phyloP scores from a whole-genome alignment of 2,329 filamentous ascomycete genomes.

The Canariomyces notabilis region DNA sequence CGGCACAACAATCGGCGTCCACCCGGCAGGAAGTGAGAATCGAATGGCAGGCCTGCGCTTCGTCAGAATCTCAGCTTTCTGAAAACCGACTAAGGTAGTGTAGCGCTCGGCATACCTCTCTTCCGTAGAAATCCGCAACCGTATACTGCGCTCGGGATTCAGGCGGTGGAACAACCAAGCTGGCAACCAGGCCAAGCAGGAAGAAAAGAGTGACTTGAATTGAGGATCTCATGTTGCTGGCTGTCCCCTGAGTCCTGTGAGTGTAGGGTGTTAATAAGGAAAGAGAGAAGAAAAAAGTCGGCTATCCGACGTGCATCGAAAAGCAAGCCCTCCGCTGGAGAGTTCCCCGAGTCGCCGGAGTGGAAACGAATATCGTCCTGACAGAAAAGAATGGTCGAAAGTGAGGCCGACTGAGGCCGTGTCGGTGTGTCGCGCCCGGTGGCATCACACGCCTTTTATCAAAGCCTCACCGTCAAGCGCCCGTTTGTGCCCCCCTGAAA shows the following conservation, averaged over 20 bases:
- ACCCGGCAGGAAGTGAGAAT: constrained; percentile 17
- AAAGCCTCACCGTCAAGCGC: neutral
- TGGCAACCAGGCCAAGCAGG: constrained; percentile 14
- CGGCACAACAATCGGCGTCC: constrained; percentile 16
- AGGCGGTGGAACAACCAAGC: constrained; percentile 11
- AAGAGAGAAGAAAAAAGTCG: neutral
- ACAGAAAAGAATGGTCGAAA: too few relatives aligned
- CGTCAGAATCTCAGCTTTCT: neutral
- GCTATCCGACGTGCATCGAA: too few relatives aligned
- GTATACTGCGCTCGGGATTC: neutral
- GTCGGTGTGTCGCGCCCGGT: too few relatives aligned
- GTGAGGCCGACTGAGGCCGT: too few relatives aligned
- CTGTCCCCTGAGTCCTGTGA: neutral
- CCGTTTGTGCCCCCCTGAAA: neutral
- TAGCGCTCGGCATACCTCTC: neutral
- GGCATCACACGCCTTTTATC: too few relatives aligned
- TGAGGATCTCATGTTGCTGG: constrained; percentile 9
- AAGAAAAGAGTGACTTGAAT: constrained; percentile 8
- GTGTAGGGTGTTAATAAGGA: too few relatives aligned
- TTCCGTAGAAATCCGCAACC: constrained; percentile 3
- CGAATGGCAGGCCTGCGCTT: constrained; percentile 14
- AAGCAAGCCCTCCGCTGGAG: too few relatives aligned
- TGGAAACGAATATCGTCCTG: too few relatives aligned
- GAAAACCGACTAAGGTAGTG: too few relatives aligned
- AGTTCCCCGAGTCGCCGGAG: too few relatives aligned